Conservation (phyloP, 2,329 filamentous ascomycete species). For the Pestalotiopsis sp. region DNA sequence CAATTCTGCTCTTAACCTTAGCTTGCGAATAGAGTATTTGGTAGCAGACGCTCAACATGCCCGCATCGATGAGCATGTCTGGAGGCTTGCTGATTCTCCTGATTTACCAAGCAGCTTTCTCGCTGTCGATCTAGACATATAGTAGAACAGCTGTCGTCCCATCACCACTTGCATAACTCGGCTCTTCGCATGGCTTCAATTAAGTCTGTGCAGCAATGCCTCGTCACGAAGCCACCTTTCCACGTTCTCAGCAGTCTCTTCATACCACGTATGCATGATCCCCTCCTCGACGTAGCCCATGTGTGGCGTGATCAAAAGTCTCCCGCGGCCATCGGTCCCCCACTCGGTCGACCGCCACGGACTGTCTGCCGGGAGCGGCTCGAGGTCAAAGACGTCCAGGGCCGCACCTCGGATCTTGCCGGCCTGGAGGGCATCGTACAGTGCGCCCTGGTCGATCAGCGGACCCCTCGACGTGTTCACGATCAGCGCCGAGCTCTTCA, state of each 20-base stretch:
- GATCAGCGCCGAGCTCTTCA: slow-evolving; percentile 65
- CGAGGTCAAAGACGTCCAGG: slow-evolving; percentile 74
- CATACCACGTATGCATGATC: slow-evolving; percentile 67
- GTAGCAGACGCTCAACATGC: too few relatives aligned
- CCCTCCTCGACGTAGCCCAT: slow-evolving; percentile 74
- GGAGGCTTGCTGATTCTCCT: too few relatives aligned
- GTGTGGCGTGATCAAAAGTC: slow-evolving; percentile 69
- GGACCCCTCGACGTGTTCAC: slow-evolving; percentile 75
- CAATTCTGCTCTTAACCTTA: too few relatives aligned
- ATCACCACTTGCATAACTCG: not conserved
- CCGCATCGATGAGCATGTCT: too few relatives aligned
- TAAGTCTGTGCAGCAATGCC: slow-evolving; percentile 18
- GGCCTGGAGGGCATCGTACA: slow-evolving; percentile 59
- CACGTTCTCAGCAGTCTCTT: slow-evolving; percentile 66
- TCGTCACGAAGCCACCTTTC: slow-evolving; percentile 43
- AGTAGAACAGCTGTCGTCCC: too few relatives aligned
- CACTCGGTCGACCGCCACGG: slow-evolving; percentile 66
- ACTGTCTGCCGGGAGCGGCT: slow-evolving; percentile 68
- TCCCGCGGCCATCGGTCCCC: slow-evolving; percentile 64
- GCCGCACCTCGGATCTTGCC: slow-evolving; percentile 68
- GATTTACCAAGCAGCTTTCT: too few relatives aligned
- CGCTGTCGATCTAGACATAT: too few relatives aligned
- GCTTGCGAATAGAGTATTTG: too few relatives aligned
- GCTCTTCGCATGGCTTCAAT: not conserved
- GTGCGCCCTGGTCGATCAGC: slow-evolving; percentile 66